Percentiles rank a stretch among this genome's conserved stretches.
These are phyloP conservation scores for Gyromitra esculenta DNA, from an alignment of 2,329 filamentous ascomycete species.

Conservation along the genomic window DNA sequence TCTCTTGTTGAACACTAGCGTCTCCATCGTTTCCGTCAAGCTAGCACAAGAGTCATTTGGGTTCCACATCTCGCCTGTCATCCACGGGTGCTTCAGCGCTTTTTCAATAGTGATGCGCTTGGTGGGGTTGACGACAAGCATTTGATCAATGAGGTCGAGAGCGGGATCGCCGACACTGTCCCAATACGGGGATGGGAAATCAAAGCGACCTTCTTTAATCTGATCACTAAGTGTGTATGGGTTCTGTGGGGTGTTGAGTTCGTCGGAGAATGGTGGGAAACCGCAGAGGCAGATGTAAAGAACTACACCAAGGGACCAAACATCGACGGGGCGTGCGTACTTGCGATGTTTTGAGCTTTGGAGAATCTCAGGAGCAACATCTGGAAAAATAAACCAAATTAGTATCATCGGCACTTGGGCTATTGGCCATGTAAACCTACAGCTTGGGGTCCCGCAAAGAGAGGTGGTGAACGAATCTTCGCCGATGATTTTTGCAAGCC, in stretches of 20 bases:
- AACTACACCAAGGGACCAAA: constrained; percentile 98
- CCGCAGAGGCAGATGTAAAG: constrained; percentile 97
- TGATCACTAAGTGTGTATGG: constrained; percentile 85
- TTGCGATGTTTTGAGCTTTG: constrained; percentile 81
- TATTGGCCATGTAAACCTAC: constrained; percentile 61
- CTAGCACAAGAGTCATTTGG: constrained; percentile 75
- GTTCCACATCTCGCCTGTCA: constrained; percentile 70
- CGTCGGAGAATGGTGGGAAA: constrained; percentile 96
- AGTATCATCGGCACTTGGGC: constrained; percentile 34
- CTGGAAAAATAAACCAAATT: constrained; percentile 59
- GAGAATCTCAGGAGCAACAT: constrained; percentile 95
- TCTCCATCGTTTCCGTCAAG: constrained; percentile 83
- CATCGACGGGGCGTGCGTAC: constrained; percentile 93
- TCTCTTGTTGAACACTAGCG: constrained; percentile 83
- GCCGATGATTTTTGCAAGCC: constrained; percentile 96
- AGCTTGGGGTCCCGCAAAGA: constrained; percentile 92
- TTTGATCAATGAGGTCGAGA: constrained; percentile 90
- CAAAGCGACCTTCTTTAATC: constrained; percentile 86
- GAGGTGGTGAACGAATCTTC: constrained; percentile 98
- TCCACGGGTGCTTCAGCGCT: constrained; percentile 91
- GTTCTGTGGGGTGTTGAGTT: constrained; percentile 81
- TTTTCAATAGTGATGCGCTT: constrained; percentile 88
- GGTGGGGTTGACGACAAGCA: constrained; percentile 88
- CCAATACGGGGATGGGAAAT: constrained; percentile 98
- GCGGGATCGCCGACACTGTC: constrained; percentile 86